Conservation (phyloP, 371 early-diverging fungal species). For the Batkoa obscura region DNA sequence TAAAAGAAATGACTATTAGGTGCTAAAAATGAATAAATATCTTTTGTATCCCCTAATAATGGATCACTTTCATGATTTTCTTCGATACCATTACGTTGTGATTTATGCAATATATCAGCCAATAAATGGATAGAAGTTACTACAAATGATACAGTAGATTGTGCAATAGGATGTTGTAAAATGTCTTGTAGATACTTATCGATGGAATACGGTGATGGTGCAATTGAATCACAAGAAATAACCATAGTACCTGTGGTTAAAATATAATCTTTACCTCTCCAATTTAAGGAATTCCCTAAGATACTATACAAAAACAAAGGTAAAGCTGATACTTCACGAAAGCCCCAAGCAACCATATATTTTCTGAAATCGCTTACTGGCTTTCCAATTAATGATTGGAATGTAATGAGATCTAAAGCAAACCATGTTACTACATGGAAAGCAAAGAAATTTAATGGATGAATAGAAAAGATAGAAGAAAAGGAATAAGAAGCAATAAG, state of each 20-base stretch:
- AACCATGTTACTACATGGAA: slow-evolving; percentile 60
- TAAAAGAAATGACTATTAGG: no score
- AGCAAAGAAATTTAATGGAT: slow-evolving; percentile 26
- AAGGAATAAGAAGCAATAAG: slow-evolving; percentile 43
- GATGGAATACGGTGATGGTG: background rate
- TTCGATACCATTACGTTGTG: slow-evolving; percentile 15
- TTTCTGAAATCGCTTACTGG: slow-evolving; percentile 12
- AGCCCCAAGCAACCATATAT: slow-evolving; percentile 36
- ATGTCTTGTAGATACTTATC: background rate
- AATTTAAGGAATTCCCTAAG: slow-evolving; percentile 55
- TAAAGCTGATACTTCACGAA: slow-evolving; percentile 62
- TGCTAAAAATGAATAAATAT: background rate
- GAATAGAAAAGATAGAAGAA: slow-evolving; percentile 22
- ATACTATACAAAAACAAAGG: slow-evolving; percentile 68
- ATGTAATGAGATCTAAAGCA: slow-evolving; percentile 34
- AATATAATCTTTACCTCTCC: slow-evolving; percentile 54
- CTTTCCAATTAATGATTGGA: slow-evolving; percentile 21
- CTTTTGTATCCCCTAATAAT: background rate
- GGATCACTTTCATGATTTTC: slow-evolving; percentile 7
- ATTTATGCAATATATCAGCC: slow-evolving; percentile 16
- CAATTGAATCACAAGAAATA: background rate
- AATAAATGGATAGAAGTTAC: slow-evolving; percentile 14
- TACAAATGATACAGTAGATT: slow-evolving; percentile 11
- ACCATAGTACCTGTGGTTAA: slow-evolving; percentile 36
- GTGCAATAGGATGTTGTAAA: slow-evolving; percentile 7